Evolutionary conservation across 495 filamentous ascomycete genomes (phyloP), one percentile per base, ranked within the genome.

Genomic region (Saxispiralis lemnorum): DNA sequence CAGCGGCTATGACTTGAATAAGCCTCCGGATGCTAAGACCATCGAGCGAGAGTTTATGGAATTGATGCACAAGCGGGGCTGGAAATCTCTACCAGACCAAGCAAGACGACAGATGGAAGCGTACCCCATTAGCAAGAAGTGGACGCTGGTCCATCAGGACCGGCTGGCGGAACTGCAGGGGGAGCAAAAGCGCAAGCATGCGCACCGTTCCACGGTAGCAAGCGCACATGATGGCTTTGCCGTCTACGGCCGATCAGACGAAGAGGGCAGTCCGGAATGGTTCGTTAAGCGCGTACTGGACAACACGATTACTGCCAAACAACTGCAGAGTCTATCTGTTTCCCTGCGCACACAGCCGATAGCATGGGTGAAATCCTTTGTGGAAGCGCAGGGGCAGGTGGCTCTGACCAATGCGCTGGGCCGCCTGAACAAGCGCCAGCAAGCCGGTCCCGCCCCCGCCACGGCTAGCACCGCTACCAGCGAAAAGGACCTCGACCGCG

Each of bases 261-360:
- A 95, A 54, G 89, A 96, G 57, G 92, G 84, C 16, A 92, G 81
- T 44, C 89, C 89, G 2, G 92, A 97, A 63, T 97, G 88, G 88
- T 97, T 89, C 65, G 92, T 97, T 15, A 81, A 79, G 56, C 92
- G 83, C 62, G 83, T 97, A 31, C 83, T 96, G 84, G 86, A 93
- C 49, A 89, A 94, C 58, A 81, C 72, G 21, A 87, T 97, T 48
- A 84, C 84, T 35, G 72, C 80, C 42, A 94, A 97, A 64, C 82
- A 93, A 40, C 64, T 97, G 14, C 80, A 79, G 37, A 92, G 83
- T 64, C 63, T 97, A 52, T 84, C 84, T 58, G 92, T 97, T 60
- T 93, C 84, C 63, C 57, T 97, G 53, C 71, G 89, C 47, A 96
- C 92, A 28, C 92, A 97, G 56, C 89, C 92, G 33, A 96, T 97